Conservation (phyloP, 2,329 filamentous ascomycete species). For the Colletotrichum scovillei region DNA sequence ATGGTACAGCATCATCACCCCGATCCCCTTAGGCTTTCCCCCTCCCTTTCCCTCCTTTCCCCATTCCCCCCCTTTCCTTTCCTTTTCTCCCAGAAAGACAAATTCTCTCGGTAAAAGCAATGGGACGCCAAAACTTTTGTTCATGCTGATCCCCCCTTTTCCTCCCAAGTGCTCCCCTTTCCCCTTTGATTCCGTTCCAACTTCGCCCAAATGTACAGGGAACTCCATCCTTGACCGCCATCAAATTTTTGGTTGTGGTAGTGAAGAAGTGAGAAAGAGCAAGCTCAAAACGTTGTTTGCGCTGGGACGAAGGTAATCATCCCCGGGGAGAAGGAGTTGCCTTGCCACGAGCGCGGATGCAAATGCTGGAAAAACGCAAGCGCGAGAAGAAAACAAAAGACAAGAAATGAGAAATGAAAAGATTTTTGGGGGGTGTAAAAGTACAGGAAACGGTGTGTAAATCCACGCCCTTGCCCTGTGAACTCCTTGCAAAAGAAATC, state of each 20-base stretch:
- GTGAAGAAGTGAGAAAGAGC: slow-evolving; percentile 4
- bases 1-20: slow-evolving; percentile 35
- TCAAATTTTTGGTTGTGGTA: not conserved
- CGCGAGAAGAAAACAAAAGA: not conserved
- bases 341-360: slow-evolving; percentile 12
- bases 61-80: slow-evolving; percentile 13
- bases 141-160: slow-evolving; percentile 31
- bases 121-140: slow-evolving; percentile 35
- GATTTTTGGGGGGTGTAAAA: not conserved
- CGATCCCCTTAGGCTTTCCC: slow-evolving; percentile 1
- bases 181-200: slow-evolving; percentile 1
- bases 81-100: slow-evolving; percentile 11
- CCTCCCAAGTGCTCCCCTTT: slow-evolving; percentile 18
- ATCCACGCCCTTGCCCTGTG: slow-evolving; percentile 29
- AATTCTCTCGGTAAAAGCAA: slow-evolving; percentile 24
- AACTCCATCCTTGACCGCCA: not conserved
- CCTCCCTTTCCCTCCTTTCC: not conserved
- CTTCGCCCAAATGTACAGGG: slow-evolving; percentile 24
- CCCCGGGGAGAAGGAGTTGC: slow-evolving; percentile 6
- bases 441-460: slow-evolving; percentile 33
- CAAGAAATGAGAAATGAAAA: slow-evolving; percentile 24
- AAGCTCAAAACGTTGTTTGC: slow-evolving; percentile 18
- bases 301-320: not conserved
- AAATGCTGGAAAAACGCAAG: slow-evolving; percentile 32
- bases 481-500: slow-evolving; percentile 27